Base-by-base conservation (phyloP, 2,329 filamentous ascomycete genomes). In the Apiospora kogelbergensis region DNA sequence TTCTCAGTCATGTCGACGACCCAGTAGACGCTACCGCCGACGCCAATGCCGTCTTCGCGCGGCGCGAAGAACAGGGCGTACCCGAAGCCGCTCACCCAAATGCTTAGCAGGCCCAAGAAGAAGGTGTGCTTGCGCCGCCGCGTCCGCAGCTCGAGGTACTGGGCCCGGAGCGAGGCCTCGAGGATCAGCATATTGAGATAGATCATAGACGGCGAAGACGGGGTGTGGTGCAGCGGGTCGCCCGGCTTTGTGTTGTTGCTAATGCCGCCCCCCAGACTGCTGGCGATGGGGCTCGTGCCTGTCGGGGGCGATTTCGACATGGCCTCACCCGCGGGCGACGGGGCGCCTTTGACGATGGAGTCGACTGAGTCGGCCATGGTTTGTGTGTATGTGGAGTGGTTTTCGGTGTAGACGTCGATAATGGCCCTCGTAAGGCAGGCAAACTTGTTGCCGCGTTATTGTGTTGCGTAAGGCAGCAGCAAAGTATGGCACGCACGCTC, bases 101-200 rank as follows among this genome's bases (percentile, higher is more conserved):
- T 77, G 4, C 88, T 88, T 37, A 99, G 87, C 13, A 97, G 85
- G 22, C 92, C 86, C 26, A 98, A 84, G 77, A 98, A 97, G 81
- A 98, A 97, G 2, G 94, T 95, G 80, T 99, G 95, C 76, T 98
- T 93, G 20, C 96, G 91, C 64, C 94, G 89, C 53, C 96, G 91
- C 63, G 94, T 93, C 70, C 95, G 93, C 60, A 98, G 87, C 71
- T 94, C 93, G 68, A 99, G 90, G 81, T 97, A 98, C 76, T 99
- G 96, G 30, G 94, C 91, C 73, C 96, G 93, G 44, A 99, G 85
- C 6, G 94, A 97, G 65, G 94, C 94, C 80, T 99, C 96, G 80
- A 99, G 93, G 76, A 99, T 97, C 70, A 99, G 88, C 30, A 99
- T 91, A 81, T 99, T 99, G 76, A 99, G 90, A 83, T 99, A 99